Evolutionary conservation across 2,329 filamentous ascomycete genomes (phyloP), one percentile per base, ranked within the genome.

Genomic region (Diaporthe australafricana): DNA sequence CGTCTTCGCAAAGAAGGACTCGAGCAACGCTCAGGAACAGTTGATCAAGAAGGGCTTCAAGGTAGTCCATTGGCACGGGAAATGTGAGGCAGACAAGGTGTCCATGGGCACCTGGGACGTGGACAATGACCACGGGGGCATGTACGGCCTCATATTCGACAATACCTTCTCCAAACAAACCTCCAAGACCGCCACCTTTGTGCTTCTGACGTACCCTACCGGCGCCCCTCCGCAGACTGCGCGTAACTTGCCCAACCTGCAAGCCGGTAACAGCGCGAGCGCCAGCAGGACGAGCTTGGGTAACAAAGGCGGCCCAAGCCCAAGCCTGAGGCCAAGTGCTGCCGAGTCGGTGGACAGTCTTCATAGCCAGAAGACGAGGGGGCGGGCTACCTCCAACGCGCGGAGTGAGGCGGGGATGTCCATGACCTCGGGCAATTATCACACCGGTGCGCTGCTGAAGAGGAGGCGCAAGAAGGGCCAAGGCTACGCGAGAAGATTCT

Each of bases 161-260:
- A 99, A 99, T 80, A 99, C 96, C 35, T 99, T 99, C 81, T 98
- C 95, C 73, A 98, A 98, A 84, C 94, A 92, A 81, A 92, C 93
- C 52, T 96, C 95, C 68, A 99, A 99, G 84, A 98, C 93, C 38
- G 95, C 95, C 25, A 98, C 96, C 9, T 94, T 99, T 78, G 95
- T 98, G 45, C 90, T 99, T 67, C 89, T 98, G 80, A 98, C 95
- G 48, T 98, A 98, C 78, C 95, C 96, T 12, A 95, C 94, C 45
- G 93, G 92, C 76, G 89, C 91, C 7, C 90, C 94, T 42, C 94
- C 94, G 1, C 93, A 94, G 78, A 91, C 91, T 20, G 91, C 91
- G 4, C 90, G 92, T 75, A 89, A 94, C 78, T 86, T 94, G 73
- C 92, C 88, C 62, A 90, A 89, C 72, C 81, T 89, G 25, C 87